Evolutionary conservation across 2,329 filamentous ascomycete genomes (phyloP), one percentile per base, ranked within the genome.

Genomic region (Colletotrichum sp.): DNA sequence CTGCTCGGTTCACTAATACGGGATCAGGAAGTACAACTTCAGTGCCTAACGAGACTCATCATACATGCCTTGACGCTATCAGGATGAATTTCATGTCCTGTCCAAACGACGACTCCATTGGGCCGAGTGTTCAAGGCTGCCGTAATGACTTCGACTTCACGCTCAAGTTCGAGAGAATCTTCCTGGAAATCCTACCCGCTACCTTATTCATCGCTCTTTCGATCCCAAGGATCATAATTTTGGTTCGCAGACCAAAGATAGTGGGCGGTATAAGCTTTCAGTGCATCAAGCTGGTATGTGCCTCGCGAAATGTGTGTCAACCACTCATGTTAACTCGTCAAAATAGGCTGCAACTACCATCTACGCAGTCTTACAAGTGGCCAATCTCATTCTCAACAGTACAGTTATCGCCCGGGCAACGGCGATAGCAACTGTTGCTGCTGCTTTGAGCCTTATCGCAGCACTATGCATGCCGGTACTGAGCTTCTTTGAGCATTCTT

Each of bases 61-160:
- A 58, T 18, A 58, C 24, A 16, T 18, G 1, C 13, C 55, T 58
- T 10, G 43, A 28, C 55, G 55, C 55, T 28, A 28, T 10, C 7
- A 58, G 14, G 26, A 58, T 58, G 55, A 58, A 58, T 7, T 28
- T 12, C 55, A 65, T 65, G 21, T 7, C 48, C 10, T 83, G 81
- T 58, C 74, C 69, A 52, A 79, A 80, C 77, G 82, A 84, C 74
- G 73, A 78, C 26, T 76, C 79, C 28, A 81, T 87, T 38, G 85
- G 85, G 9, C 85, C 86, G 1, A 77, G 78, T 16, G 82, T 87
- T 32, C 74, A 77, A 7, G 84, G 83, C 38, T 87, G 85, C 63
- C 83, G 85, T 7, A 82, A 79, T 69, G 82, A 85, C 75, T 87
- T 87, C 75, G 85, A 86, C 77, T 86, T 86, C 67, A 87, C 85